These are phyloP conservation scores for Biscutella laevigata DNA, from an alignment of 441 rosid species.

Conservation along the genomic window DNA sequence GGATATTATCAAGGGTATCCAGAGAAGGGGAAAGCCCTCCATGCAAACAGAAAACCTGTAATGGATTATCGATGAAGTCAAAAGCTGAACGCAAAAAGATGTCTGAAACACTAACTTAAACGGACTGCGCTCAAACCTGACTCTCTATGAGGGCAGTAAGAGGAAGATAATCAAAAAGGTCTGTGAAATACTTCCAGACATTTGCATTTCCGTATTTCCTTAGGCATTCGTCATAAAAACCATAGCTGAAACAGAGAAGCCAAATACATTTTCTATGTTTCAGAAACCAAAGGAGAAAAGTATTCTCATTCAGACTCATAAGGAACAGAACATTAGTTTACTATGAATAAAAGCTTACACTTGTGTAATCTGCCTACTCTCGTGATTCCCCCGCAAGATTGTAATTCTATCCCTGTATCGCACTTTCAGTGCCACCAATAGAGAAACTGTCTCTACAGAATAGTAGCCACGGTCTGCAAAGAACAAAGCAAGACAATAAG, in stretches of 20 bases:
- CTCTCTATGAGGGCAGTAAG: slow-evolving; percentile 96
- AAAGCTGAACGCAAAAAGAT: background rate
- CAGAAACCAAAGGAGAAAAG: background rate
- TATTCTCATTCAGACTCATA: background rate
- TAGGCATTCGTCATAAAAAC: slow-evolving; percentile 95
- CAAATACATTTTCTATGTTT: background rate
- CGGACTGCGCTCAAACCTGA: slow-evolving; percentile 55
- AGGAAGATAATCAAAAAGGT: slow-evolving; percentile 92
- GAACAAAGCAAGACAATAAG: slow-evolving; percentile 12
- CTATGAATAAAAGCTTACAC: slow-evolving; percentile 47
- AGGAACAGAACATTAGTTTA: background rate
- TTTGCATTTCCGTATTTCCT: slow-evolving; percentile 97
- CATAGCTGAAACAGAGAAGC: slow-evolving; percentile 58
- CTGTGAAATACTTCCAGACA: slow-evolving; percentile 95
- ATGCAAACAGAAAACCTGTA: slow-evolving; percentile 89
- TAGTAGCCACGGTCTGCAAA: slow-evolving; percentile 93
- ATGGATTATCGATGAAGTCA: slow-evolving; percentile 20
- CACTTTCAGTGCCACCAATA: slow-evolving; percentile 91
- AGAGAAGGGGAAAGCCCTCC: slow-evolving; percentile 96
- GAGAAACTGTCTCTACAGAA: slow-evolving; percentile 91
- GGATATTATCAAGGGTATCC: slow-evolving; percentile 90
- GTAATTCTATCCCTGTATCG: slow-evolving; percentile 93
- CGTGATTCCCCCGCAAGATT: slow-evolving; percentile 92
- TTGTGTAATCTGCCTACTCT: slow-evolving; percentile 98
- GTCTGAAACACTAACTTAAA: slow-evolving; percentile 4